phyloP scores from a whole-genome alignment of 2,329 filamentous ascomycete species.

The Colletotrichum spaethianum region DNA sequence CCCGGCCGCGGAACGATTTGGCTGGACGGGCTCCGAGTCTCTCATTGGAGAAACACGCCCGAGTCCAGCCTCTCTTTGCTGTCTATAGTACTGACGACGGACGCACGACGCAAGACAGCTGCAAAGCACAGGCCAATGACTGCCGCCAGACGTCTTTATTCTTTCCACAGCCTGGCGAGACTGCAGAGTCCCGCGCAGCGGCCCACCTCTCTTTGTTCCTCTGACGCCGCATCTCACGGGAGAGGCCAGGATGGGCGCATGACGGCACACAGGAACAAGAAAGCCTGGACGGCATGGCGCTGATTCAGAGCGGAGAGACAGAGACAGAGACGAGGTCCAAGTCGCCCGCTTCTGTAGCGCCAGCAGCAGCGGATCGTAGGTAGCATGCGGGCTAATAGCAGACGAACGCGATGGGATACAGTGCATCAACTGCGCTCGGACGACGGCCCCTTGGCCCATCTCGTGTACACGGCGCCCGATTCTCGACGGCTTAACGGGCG shows the following conservation, averaged over 20 bases:
- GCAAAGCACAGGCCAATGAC: constrained; percentile 10
- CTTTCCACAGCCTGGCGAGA: neutral
- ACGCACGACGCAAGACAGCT: constrained; percentile 11
- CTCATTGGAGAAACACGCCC: neutral
- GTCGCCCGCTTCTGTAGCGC: constrained; percentile 1
- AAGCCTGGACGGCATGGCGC: constrained; percentile 12
- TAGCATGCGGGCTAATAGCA: neutral
- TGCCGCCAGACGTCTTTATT: neutral
- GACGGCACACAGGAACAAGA: constrained; percentile 4
- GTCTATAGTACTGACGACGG: neutral
- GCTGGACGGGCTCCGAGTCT: neutral
- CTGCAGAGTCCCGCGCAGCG: constrained; percentile 8
- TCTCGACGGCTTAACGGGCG: no score
- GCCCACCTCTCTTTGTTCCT: constrained; percentile 10
- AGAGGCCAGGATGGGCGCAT: neutral
- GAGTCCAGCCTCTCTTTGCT: neutral
- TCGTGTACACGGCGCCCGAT: neutral
- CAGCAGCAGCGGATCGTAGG: neutral
- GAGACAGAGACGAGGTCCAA: constrained; percentile 17
- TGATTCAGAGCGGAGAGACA: constrained; percentile 3
- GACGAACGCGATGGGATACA: constrained; percentile 1
- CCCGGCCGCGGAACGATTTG: neutral
- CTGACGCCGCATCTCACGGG: constrained; percentile 15
- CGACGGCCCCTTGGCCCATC: neutral
- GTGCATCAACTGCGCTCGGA: constrained; percentile 26